Evolutionary conservation across 805 yeast genomes (phyloP).

Genomic region (Cyberlindnera xishuangbannaensis): DNA sequence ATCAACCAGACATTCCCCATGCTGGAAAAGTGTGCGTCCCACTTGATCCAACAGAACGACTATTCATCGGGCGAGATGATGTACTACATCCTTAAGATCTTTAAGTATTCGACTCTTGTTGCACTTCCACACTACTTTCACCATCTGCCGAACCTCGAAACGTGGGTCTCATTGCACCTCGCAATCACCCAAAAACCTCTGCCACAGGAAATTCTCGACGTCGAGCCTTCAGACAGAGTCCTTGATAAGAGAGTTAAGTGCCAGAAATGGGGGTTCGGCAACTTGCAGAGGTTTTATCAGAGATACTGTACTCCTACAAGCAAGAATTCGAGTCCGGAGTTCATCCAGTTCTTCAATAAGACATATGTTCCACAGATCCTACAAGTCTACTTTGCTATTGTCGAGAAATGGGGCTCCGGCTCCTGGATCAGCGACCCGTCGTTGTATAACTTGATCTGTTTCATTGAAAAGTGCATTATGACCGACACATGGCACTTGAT

Average conservation of each 20-base stretch:
- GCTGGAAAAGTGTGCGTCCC: conserved; percentile 46
- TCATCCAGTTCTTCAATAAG: conserved; percentile 46
- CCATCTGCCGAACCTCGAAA: conserved; percentile 31
- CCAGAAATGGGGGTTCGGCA: conserved; percentile 87
- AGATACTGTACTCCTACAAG: conserved; percentile 39
- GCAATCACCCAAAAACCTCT: conserved; percentile 48
- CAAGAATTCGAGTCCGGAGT: conserved; percentile 40
- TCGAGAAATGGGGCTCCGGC: conserved; percentile 34
- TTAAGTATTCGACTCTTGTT: conserved; percentile 55
- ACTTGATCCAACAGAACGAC: conserved; percentile 26
- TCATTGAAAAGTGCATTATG: conserved; percentile 56
- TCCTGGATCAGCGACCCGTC: conserved; percentile 64
- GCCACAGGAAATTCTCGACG: conserved; percentile 44
- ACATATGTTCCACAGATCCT: conserved; percentile 69
- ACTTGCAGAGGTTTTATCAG: conserved; percentile 61
- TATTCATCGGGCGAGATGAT: conserved; percentile 40
- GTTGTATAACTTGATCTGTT: conserved; percentile 59
- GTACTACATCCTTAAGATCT: conserved; percentile 58
- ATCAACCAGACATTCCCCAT: conserved; percentile 49
- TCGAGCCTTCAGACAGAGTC: conserved; percentile 43
- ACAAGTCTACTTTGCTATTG: conserved; percentile 48
- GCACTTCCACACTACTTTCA: conserved; percentile 51
- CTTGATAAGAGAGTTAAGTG: conserved; percentile 54
- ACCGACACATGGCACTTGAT: conserved; percentile 55
- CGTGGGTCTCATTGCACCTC: conserved; percentile 68